Percentiles rank a stretch among this genome's conserved stretches.
phyloP scores from a whole-genome alignment of 352 stramenopile species.

The Pythium rhizo-oryzae region DNA sequence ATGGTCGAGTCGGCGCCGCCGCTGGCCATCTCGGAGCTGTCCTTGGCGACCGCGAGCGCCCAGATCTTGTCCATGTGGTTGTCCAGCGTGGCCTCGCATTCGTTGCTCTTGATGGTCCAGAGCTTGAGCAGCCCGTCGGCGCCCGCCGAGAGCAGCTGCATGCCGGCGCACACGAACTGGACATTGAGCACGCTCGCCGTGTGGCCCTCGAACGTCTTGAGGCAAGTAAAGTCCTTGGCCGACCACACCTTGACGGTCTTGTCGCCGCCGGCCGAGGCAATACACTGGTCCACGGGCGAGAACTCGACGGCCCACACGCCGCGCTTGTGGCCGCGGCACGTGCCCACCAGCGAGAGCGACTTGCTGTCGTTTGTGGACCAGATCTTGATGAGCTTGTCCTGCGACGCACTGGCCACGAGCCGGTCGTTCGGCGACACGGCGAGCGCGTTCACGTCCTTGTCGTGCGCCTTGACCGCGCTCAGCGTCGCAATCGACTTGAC shows the following conservation, averaged over 20 bases:
- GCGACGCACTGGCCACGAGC: conserved; percentile 95
- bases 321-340: conserved; percentile 96
- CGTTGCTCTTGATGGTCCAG: conserved; percentile 98
- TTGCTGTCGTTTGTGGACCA: conserved; percentile 77
- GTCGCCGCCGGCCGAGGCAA: conserved; percentile 96
- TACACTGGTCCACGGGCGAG: conserved; percentile 94
- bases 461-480: conserved; percentile 84
- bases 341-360: conserved; percentile 89
- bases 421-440: conserved; percentile 97
- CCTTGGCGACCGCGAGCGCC: conserved; percentile 91
- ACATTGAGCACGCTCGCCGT: conserved; percentile 89
- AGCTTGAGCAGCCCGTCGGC: conserved; percentile 98
- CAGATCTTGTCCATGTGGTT: conserved; percentile 98
- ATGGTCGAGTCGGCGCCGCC: conserved; percentile 96
- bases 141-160: conserved; percentile 95
- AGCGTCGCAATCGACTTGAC: conserved; percentile 57
- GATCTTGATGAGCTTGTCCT: conserved; percentile 98
- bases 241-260: conserved; percentile 98
- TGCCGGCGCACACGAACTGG: conserved; percentile 88
- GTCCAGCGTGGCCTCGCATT: conserved; percentile 97
- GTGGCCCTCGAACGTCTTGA: conserved; percentile 97
- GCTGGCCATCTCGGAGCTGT: conserved; percentile 91
- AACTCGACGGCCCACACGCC: conserved; percentile 98
- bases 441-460: conserved; percentile 98
- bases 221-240: conserved; percentile 93